Conservation (phyloP, 164 flowering plant genomes). For the Liquidambar formosana region DNA sequence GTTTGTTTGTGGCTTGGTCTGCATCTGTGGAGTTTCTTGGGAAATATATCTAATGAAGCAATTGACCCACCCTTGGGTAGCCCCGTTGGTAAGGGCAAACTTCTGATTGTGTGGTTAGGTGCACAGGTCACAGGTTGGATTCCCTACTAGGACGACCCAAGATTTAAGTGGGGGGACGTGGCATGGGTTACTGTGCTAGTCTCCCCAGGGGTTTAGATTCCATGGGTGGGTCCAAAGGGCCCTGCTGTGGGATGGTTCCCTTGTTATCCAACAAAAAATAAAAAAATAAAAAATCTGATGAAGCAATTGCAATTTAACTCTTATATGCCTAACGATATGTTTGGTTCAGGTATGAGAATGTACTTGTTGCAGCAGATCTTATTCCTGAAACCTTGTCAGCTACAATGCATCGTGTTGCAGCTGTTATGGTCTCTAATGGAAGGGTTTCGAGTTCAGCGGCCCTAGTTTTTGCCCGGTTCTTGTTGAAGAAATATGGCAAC, state of each 20-base stretch:
- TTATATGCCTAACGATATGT: slow-evolving; percentile 6
- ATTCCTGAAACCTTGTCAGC: slow-evolving; percentile 79
- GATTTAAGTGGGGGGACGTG: too few species aligned
- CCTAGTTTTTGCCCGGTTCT: slow-evolving; percentile 58
- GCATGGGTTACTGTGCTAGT: too few species aligned
- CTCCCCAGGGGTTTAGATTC: too few species aligned
- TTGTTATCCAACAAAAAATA: too few species aligned
- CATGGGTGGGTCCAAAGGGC: too few species aligned
- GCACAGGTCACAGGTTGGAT: too few species aligned
- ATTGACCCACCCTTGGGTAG: too few species aligned
- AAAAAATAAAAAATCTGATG: background rate
- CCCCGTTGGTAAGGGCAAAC: too few species aligned
- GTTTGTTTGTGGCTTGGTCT: background rate
- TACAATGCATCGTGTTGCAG: slow-evolving; percentile 58
- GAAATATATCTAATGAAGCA: too few species aligned
- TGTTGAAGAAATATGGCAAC: slow-evolving; percentile 73
- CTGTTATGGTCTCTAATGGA: slow-evolving; percentile 63
- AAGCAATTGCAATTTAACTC: background rate
- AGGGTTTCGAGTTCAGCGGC: slow-evolving; percentile 66
- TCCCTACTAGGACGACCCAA: too few species aligned
- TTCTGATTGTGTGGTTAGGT: too few species aligned
- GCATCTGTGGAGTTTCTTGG: background rate
- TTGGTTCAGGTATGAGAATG: slow-evolving; percentile 81
- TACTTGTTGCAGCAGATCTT: slow-evolving; percentile 72
- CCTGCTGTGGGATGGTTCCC: too few species aligned